Base-by-base conservation (phyloP, 768 basidiomycete species). In the Mycena albidolilacea region DNA sequence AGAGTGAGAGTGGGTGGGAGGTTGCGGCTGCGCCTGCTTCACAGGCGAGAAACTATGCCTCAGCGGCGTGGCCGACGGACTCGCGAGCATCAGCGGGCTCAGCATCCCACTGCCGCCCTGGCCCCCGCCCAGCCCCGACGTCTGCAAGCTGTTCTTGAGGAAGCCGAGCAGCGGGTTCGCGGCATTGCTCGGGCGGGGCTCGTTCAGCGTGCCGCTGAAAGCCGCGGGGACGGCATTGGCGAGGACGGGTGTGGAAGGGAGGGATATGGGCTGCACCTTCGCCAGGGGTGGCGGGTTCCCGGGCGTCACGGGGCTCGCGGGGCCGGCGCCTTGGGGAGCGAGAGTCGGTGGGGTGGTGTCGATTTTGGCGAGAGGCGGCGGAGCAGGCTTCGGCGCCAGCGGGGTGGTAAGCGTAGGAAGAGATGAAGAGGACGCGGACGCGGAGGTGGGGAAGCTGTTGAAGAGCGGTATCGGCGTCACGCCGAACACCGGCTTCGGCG, bases 161-260 rank as follows among this genome's bases (percentile, higher is more conserved):
- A 83, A 81, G 14, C 77, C 80, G 3, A 83, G 71, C 0, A 84
- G 76, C 14, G 82, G 81, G 60, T 82, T 85, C 54, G 52, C 19
- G n/a, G 66, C 67, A 21, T 70, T 69, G 46, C n/a, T 70, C 5
- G 67, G 58, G 12, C 19, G 38, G 41, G 64, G 64, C 23, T 52
- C 46, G 19, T 9, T 17, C 78, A 76, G 12, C 80, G 4, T 57
- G n/a, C 3, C 38, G 35, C 38, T 59, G 65, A 63, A 52, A 3
- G 54, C 17, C 39, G 67, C 15, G 35, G 64, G 58, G 15, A 59
- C 19, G 50, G 59, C 46, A 43, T 38, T 23, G 10, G 68, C 72
- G 10, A 80, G 76, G 21, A 83, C 84, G 5, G 88, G 87, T 1
- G 88, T 89, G 0, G 84, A 79, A 7, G 87, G 88, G 3, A 89